These are phyloP conservation scores for Candida nonsorbophila DNA, from an alignment of 805 yeast species.

Conservation along the genomic window DNA sequence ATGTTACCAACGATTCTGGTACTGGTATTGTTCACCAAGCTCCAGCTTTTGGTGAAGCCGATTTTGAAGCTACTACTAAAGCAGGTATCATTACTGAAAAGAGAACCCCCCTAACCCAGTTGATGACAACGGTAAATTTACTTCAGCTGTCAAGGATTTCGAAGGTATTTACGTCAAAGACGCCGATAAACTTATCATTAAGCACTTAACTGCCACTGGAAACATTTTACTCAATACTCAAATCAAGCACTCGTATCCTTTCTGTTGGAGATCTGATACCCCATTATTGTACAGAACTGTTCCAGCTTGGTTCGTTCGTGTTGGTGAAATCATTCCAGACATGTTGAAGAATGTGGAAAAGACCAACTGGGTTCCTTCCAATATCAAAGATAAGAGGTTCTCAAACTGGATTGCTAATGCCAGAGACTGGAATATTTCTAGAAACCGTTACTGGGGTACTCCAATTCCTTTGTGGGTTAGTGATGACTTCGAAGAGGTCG, in stretches of 20 bases:
- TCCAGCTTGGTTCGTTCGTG: constrained; percentile 97
- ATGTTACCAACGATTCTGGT: constrained; percentile 93
- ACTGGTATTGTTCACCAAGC: constrained; percentile 98
- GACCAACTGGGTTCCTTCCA: constrained; percentile 92
- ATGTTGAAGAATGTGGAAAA: constrained; percentile 80
- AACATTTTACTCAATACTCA: constrained; percentile 72
- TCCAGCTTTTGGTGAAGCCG: constrained; percentile 99
- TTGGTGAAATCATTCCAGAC: constrained; percentile 79
- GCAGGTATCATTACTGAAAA: constrained; percentile 71
- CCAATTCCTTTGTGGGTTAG: constrained; percentile 98
- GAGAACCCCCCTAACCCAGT: constrained; percentile 86
- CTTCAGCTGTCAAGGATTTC: constrained; percentile 66
- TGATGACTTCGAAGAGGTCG: constrained; percentile 88
- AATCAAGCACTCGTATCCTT: constrained; percentile 94
- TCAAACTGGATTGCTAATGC: constrained; percentile 98
- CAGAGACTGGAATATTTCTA: constrained; percentile 97
- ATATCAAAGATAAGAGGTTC: constrained; percentile 90
- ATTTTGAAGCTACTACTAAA: constrained; percentile 75
- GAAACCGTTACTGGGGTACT: constrained; percentile 99
- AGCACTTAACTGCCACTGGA: constrained; percentile 73
- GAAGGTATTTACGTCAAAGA: constrained; percentile 88
- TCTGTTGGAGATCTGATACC: constrained; percentile 99
- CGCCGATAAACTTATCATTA: constrained; percentile 89
- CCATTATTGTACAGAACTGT: constrained; percentile 94
- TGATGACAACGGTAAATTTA: constrained; percentile 87